Conservation (phyloP, 1,284 basidiomycete genomes). For the Ceratobasidium sp. region DNA sequence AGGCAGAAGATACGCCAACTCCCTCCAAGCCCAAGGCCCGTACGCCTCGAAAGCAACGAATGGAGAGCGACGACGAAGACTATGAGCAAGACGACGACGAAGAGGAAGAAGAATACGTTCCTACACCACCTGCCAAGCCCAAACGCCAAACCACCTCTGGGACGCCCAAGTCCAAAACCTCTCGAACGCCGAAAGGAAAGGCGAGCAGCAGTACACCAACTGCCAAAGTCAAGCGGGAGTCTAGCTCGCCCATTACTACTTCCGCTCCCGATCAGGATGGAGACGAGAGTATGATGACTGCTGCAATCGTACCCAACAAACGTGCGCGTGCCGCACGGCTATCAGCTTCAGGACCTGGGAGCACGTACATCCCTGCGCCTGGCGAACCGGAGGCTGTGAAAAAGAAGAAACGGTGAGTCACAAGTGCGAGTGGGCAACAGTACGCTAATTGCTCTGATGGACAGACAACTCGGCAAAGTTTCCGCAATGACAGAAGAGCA, state of each 20-base stretch:
- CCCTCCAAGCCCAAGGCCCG: slow-evolving; percentile 4
- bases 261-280: slow-evolving; percentile 47
- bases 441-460: too few relatives aligned
- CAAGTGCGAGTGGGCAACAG: too few relatives aligned
- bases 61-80: slow-evolving; percentile 17
- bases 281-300: slow-evolving; percentile 42
- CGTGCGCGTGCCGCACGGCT: slow-evolving; percentile 27
- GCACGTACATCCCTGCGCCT: slow-evolving; percentile 46
- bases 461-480: slow-evolving; percentile 28
- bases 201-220: neutral
- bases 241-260: neutral
- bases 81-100: slow-evolving; percentile 36
- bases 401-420: slow-evolving; percentile 59
- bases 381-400: slow-evolving; percentile 51
- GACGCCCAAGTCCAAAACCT: neutral
- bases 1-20: neutral
- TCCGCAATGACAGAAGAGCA: slow-evolving; percentile 37
- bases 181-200: too few relatives aligned
- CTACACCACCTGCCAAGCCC: slow-evolving; percentile 6
- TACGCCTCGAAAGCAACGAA: slow-evolving; percentile 24
- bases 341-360: slow-evolving; percentile 25
- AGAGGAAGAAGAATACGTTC: slow-evolving; percentile 29
- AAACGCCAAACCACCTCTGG: neutral
- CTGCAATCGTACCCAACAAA: slow-evolving; percentile 41
- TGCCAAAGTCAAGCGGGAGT: neutral